Evolutionary conservation across 129 eudicot species (phyloP), one percentile per base, ranked within the genome.

Genomic region (Centrapalus pauciflorus): DNA sequence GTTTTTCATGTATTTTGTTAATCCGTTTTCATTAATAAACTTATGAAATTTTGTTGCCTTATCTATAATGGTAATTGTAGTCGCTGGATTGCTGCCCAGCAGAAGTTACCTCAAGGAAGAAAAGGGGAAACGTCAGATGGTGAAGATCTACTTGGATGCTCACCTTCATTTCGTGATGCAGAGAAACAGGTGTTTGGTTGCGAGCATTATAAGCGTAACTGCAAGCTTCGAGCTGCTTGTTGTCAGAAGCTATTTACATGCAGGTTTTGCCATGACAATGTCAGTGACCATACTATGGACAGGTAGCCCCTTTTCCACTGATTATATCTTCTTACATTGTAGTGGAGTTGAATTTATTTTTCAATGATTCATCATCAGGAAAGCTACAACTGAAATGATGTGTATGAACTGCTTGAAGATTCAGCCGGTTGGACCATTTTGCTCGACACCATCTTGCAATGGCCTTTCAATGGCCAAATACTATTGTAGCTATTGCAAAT

Each of bases 351-450:
- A 29, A 9, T 54, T 14, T 58, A 24, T 28, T 48, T 73, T 54
- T 52, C 46, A 13, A 17, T 27, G 50, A 30, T 66, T 58, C 32
- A 50, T 73, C 57, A 72, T 29, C 89, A 92, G 98, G 86, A 93
- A 93, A 72, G 98, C 98, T 58, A 93, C 98, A 71, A 77, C 96
- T 25, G 99, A 94, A 75, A 94, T 94, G 99, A 86, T 94, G 96
- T 94, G 99, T 40, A 94, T 94, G 99, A 84, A 73, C 46, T 94
- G 99, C 86, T 69, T 90, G 27, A 67, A 82, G 73, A 74, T 86
- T 71, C 99, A 94, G 51, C 87, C 95, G 27, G 83, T 94, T 58
- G 99, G 99, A 29, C 93, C 97, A 21, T 54, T 49, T 45, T 94
- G 99, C 78, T 74, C 80, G 29, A 89, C 97, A 5, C 93, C 95